Evolutionary conservation across 2,329 filamentous ascomycete species (phyloP), one percentile per base, ranked within the genome.

Genomic region (Cordyceps pruinosa): DNA sequence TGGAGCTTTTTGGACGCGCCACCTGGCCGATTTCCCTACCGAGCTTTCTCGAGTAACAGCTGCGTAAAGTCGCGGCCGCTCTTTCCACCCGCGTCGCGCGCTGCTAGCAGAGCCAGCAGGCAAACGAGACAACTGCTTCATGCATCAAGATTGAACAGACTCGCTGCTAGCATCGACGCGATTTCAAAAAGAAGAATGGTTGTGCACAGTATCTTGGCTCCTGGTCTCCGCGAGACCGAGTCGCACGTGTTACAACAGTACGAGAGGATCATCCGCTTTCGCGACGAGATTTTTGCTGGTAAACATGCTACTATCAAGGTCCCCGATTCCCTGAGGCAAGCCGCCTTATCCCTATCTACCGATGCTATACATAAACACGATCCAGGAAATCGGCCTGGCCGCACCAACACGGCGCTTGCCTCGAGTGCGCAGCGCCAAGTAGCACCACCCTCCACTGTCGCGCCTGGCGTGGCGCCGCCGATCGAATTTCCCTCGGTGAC

Each of bases 271-370:
- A 71, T 96, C 67, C 83, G 79, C 64, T 85, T 97, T 72, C 87
- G 86, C 72, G 88, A 96, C 76, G 80, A 85, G 64, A 82, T 97
- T 65, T 78, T 94, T 68, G 83, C 89, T 70, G 91, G 92, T 68
- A 84, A 80, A 65, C 87, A 92, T 67, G 79, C 83, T 50, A 79
- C 75, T 65, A 79, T 87, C 72, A 85, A 83, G 68, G 69, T 78
- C 34, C 77, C 79, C 60, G 47, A 61, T 34, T 59, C 63, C 10
- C 9, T 57, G 54, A 44, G 39, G 37, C 23, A 50, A 32, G 34
- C 35, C 19, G 54, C 45, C 15, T 13, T 48, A 37, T 57, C 46
- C 10, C 30, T 39, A n/a, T n/a, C 46, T 39, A 21, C 39, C 19
- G 28, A 56, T 35, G 37, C 21, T 35, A 19, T 21, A n/a, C 46